Base-by-base conservation (phyloP, 23 red algal genomes). In the Gracilaria domingensis region DNA sequence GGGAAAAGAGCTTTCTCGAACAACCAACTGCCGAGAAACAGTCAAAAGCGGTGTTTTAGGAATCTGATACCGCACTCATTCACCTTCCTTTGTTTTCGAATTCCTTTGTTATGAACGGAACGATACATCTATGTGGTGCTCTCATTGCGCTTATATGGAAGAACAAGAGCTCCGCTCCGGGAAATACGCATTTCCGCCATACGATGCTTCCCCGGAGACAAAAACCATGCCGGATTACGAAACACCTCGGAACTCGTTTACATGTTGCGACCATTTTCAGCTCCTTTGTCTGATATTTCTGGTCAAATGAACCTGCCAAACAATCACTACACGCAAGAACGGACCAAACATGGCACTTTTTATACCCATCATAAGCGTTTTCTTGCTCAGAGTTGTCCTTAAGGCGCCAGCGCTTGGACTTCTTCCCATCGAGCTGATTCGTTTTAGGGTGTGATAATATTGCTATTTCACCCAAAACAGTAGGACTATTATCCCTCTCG, bases 21-120 rank as follows among this genome's bases (percentile, higher is more conserved):
- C 9, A 23, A 23, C 82, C 64, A 86, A 24, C 64, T 8, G 11
- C 82, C 82, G 8, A 86, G 26, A 35, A 86, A 86, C 9, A 71
- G 0, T 25, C 58, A 18, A 57, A 70, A 65, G n/a, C 85, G 8
- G 32, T 79, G 77, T n/a, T 88, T 88, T n/a, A 88, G 34, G 45
- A 76, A 79, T 9, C 70, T 70, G 12, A 77, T 88, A 11, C 85
- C 73, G 69, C 85, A 88, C 34, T 88, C 85, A 28, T 78, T 88
- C 4, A 79, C 85, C 47, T 64, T 77, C 14, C 70, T 0, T 35
- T 78, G 85, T 28, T 57, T 59, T 12, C 85, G 66, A 17, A 88
- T 88, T 44, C 40, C 2, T 2, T 54, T 36, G 49, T 70, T 86
- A 28, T 77, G 12, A 29, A 26, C 44, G 12, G 25, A 5, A 25